These are phyloP conservation scores for Taiozyma sp. DNA, from an alignment of 1,139 yeast species.

Conservation along the genomic window DNA sequence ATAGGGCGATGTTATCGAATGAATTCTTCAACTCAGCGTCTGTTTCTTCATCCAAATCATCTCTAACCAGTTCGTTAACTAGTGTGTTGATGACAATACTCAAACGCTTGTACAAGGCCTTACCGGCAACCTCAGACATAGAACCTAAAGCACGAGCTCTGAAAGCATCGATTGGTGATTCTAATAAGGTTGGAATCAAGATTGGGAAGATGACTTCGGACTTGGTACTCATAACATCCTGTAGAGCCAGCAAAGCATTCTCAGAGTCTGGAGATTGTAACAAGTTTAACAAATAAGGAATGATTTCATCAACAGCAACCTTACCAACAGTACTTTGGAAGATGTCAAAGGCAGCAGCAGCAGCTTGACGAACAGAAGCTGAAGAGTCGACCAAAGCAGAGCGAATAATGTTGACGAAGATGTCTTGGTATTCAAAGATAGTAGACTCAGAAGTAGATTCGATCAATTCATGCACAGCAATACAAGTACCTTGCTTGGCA, in stretches of 20 bases:
- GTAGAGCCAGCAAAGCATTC: conserved; percentile 80
- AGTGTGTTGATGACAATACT: conserved; percentile 68
- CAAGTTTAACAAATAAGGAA: conserved; percentile 77
- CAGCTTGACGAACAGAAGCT: conserved; percentile 77
- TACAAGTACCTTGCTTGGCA: conserved; percentile 94
- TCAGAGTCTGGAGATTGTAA: conserved; percentile 67
- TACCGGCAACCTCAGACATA: conserved; percentile 87
- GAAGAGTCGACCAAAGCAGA: conserved; percentile 75
- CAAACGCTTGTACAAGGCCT: conserved; percentile 71
- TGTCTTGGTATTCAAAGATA: conserved; percentile 59
- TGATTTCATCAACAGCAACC: conserved; percentile 79
- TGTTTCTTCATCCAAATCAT: conserved; percentile 32
- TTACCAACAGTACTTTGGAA: conserved; percentile 81
- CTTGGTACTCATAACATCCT: conserved; percentile 89
- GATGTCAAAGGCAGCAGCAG: conserved; percentile 87
- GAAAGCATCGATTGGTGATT: conserved; percentile 77
- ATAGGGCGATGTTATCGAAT: conserved; percentile 62
- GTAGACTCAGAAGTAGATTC: conserved; percentile 66
- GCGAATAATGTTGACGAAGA: conserved; percentile 71
- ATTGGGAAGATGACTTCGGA: conserved; percentile 93
- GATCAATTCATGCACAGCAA: conserved; percentile 84
- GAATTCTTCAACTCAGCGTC: conserved; percentile 45
- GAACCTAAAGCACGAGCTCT: conserved; percentile 88
- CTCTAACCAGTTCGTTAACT: conserved; percentile 52
- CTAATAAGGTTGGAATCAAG: conserved; percentile 76